Evolutionary conservation across 1,284 basidiomycete species (phyloP), one percentile per base, ranked within the genome.

Genomic region (Boletellus deceptivus): DNA sequence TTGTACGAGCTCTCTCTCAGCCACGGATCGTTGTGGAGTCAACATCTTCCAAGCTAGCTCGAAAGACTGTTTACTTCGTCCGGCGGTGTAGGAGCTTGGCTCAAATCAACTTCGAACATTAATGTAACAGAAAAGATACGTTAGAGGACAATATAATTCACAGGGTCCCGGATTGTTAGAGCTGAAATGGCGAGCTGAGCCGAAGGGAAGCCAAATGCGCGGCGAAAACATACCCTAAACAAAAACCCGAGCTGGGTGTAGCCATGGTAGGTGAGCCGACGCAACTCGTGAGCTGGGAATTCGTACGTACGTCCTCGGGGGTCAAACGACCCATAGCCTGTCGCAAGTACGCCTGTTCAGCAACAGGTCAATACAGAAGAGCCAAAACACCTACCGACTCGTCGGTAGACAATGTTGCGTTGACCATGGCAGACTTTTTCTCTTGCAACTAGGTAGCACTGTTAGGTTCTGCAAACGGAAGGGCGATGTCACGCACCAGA

Each of bases 311-410:
- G 76, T 95, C 93, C 61, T 86, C 90, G 1, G 91, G 88, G 3
- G 92, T 95, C 62, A 96, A 71, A 55, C 91, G 82, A 39, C 93
- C 93, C 83, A 96, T 91, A 0, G 93, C 92, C 83, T 86, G 55
- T 7, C 42, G 40, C 36, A 47, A 17, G 62, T 52, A 41, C 64
- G 52, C 61, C 60, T n/a, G 60, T 58, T 62, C 49, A 49, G 36
- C 65, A 54, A 14, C 59, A 31, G 33, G 60, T 49, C 62, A 34
- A 14, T 9, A 18, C 33, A 10, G 4, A 38, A 44, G 35, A 36
- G 22, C 14, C 29, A 18, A 20, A 46, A 37, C 40, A 71, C 76
- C 16, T 59, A 86, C 85, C 43, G 84, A 83, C 56, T 90, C 87
- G 60, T 91, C 89, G 2, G 86, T 71, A 6, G 86, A 89, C 24